Evolutionary conservation across 805 yeast genomes (phyloP), one percentile per base, ranked within the genome.

Genomic region (Tetrapisispora fleetii): DNA sequence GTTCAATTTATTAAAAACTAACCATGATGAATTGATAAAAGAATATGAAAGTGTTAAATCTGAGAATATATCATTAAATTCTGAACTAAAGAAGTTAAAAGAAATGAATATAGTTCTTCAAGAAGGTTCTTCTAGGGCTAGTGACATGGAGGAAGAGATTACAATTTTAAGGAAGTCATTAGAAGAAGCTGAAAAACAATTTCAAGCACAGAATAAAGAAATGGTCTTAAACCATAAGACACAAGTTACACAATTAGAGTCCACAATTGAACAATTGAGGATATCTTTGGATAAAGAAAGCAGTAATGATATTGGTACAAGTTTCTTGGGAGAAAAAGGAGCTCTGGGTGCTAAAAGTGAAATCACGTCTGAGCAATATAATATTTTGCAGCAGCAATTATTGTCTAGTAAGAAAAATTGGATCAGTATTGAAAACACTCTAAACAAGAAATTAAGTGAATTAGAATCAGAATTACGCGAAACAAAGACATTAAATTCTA

Each of bases 331-430:
- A 14, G 33, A 6, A 33, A 13, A 30, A 37, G 8, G 10, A 16
- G 6, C 3, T 18, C 18, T 28, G 13, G 21, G 24, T 13, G 5
- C 16, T 19, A 19, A 28, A 14, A 49, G 9, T 28, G 38, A 43
- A 9, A 8, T 49, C 18, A 39, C 37, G 4, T 36, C 47, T 30
- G 47, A 47, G 8, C 65, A 60, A 11, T 58, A 51, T 54, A 78
- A 75, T 40, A 67, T 74, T 16, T 59, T 86, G 19, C 89, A 84
- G 58, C 69, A 77, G 2, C 93, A 89, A 62, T 83, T 85, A 54
- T 76, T 85, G 8, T 75, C 81, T 16, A 84, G 91, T 0, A 83
- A 83, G 49, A 87, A 82, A 53, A 86, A 83, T 62, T 87, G 96
- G 95, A 81, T 83, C 49, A 69, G 80, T 18, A 80, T 88, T 40